Conservation (phyloP, 2,329 filamentous ascomycete genomes). For the Immersiporthe knoxdaviesiana region DNA sequence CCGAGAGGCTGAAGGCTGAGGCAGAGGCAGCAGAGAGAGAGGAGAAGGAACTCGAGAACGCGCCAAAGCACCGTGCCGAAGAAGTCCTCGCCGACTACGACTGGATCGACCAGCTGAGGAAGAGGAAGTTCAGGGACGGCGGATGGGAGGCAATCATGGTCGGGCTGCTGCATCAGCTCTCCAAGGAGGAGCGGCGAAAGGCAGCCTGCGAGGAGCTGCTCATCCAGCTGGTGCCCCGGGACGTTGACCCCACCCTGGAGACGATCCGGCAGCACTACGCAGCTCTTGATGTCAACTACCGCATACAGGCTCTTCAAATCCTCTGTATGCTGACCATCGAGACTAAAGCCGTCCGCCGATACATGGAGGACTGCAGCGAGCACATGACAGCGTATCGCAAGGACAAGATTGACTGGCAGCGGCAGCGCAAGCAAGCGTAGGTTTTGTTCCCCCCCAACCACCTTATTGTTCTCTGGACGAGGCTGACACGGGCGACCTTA, state of each 20-base stretch:
- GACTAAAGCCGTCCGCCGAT: constrained; percentile 82
- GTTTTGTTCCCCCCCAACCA: constrained; percentile 44
- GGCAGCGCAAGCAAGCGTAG: constrained; percentile 70
- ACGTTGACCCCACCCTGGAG: constrained; percentile 74
- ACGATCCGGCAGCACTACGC: constrained; percentile 75
- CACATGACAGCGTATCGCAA: constrained; percentile 95
- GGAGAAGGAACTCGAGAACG: constrained; percentile 50
- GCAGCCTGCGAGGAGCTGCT: constrained; percentile 79
- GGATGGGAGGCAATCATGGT: constrained; percentile 92
- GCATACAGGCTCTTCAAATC: constrained; percentile 79
- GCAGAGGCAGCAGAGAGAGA: constrained; percentile 57
- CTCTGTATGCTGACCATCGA: constrained; percentile 84
- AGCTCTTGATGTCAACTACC: constrained; percentile 78
- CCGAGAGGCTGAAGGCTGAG: constrained; percentile 67
- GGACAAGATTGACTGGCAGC: constrained; percentile 91
- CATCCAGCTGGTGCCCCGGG: constrained; percentile 76
- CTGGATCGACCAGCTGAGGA: constrained; percentile 84
- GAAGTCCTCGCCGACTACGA: constrained; percentile 75
- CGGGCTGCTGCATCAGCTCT: constrained; percentile 83
- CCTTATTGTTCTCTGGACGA: background rate
- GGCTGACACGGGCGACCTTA: constrained; percentile 44
- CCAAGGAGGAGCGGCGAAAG: constrained; percentile 71
- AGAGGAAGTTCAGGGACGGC: constrained; percentile 83
- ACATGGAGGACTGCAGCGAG: constrained; percentile 89
- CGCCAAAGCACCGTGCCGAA: constrained; percentile 67